Conservation (phyloP, 768 basidiomycete species). For the Boletus coccyginus region DNA sequence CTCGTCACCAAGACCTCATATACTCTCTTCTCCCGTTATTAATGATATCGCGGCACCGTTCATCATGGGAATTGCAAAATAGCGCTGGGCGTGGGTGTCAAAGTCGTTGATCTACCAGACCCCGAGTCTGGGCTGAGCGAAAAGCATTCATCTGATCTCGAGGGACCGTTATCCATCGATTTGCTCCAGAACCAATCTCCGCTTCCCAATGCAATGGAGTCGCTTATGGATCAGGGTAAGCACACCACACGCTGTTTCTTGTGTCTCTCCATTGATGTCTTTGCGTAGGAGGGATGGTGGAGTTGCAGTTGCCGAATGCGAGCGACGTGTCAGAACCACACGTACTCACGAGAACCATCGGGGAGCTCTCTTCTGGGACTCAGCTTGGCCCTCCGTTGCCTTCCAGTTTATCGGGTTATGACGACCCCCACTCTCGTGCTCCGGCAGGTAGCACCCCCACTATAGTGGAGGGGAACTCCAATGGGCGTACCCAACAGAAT, state of each 20-base stretch:
- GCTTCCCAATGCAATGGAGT: conserved; percentile 49
- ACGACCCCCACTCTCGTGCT: background rate
- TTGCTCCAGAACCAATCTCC: conserved; percentile 16
- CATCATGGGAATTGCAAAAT: background rate
- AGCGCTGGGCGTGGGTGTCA: conserved; percentile 70
- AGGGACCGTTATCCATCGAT: conserved; percentile 27
- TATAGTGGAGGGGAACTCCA: conserved; percentile 5
- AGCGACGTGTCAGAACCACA: conserved; percentile 31
- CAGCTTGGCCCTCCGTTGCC: conserved; percentile 26
- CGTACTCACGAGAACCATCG: conserved; percentile 42
- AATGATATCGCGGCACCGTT: conserved; percentile 5
- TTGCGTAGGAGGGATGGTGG: conserved; percentile 52
- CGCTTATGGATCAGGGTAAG: conserved; percentile 63
- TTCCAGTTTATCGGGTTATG: background rate
- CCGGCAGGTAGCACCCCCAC: background rate
- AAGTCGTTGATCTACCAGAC: conserved; percentile 36
- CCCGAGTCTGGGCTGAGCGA: conserved; percentile 21
- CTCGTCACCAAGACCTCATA: conserved; percentile 10
- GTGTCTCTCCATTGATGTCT: background rate
- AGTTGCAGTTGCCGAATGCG: conserved; percentile 45
- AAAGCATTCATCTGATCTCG: conserved; percentile 21
- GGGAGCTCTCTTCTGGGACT: conserved; percentile 40
- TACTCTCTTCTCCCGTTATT: conserved; percentile 1
- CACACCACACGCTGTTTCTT: background rate
- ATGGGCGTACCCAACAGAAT: background rate